Conservation (phyloP, 805 yeast species). For the Limtongia smithiae region DNA sequence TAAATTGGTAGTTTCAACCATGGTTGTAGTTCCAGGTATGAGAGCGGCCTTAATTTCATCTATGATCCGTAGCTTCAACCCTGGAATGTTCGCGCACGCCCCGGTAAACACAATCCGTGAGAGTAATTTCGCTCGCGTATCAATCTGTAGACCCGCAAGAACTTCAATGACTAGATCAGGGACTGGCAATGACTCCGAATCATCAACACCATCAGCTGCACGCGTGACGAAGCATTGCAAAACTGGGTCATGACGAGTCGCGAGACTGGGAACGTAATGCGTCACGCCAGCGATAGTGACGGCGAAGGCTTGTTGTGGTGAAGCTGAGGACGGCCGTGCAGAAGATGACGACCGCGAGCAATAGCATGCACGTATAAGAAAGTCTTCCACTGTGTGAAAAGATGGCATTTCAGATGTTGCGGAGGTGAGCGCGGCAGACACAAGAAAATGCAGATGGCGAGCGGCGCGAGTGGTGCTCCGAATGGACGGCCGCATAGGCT, state of each 20-base stretch:
- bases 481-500: conserved; percentile 10
- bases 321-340: neutral
- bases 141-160: conserved; percentile 2
- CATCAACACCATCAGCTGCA: conserved; percentile 13
- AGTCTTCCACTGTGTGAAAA: conserved; percentile 16
- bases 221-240: conserved; percentile 5
- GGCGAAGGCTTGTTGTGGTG: conserved; percentile 9
- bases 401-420: conserved; percentile 4
- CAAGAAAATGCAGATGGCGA: conserved; percentile 8
- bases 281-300: neutral
- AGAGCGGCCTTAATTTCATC: conserved; percentile 7
- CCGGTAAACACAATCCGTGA: conserved; percentile 18
- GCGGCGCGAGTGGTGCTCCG: conserved; percentile 19
- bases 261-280: conserved; percentile 13
- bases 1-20: neutral
- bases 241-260: conserved; percentile 10
- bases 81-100: conserved; percentile 15
- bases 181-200: conserved; percentile 8
- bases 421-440: conserved; percentile 4
- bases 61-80: conserved; percentile 10
- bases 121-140: conserved; percentile 11
- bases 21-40: neutral
- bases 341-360: neutral
- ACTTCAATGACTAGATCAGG: conserved; percentile 9
- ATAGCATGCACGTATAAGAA: conserved; percentile 14